phyloP scores from a whole-genome alignment of 2,329 filamentous ascomycete genomes.

The Fusarium pilosicola region DNA sequence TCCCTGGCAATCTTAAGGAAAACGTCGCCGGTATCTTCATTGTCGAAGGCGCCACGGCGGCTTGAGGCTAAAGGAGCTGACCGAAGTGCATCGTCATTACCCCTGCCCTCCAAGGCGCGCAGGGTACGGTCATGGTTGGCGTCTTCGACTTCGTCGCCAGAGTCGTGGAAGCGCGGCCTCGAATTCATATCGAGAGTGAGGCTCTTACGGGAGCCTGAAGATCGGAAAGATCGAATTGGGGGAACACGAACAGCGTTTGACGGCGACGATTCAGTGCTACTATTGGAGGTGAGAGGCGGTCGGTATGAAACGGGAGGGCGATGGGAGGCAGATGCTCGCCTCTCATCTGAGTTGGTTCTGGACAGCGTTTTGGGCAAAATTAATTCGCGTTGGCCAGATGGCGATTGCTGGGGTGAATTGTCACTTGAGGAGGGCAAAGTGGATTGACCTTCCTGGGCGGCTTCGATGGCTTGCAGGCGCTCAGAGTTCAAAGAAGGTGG shows the following conservation, averaged over 20 bases:
- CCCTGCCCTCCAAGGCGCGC: conserved; percentile 60
- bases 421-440: conserved; percentile 35
- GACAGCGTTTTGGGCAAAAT: conserved; percentile 57
- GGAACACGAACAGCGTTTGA: conserved; percentile 56
- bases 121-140: conserved; percentile 61
- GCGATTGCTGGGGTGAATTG: conserved; percentile 36
- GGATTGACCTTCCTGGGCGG: conserved; percentile 35
- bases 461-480: conserved; percentile 47
- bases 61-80: conserved; percentile 56
- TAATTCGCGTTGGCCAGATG: conserved; percentile 59
- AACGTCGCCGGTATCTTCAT: conserved; percentile 66
- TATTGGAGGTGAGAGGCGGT: conserved; percentile 48
- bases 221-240: conserved; percentile 66
- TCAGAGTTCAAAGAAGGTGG: conserved; percentile 48
- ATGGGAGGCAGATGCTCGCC: conserved; percentile 52
- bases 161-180: conserved; percentile 56
- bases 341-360: conserved; percentile 59
- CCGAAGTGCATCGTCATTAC: conserved; percentile 44
- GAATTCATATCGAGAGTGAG: conserved; percentile 64
- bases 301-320: conserved; percentile 63
- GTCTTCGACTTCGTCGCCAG: conserved; percentile 55
- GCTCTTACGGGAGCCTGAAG: conserved; percentile 67
- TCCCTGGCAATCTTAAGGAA: conserved; percentile 69
- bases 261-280: conserved; percentile 46
- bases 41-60: conserved; percentile 48